Conservation (phyloP, 2,329 filamentous ascomycete genomes). For the Monosporascus cannonballus region DNA sequence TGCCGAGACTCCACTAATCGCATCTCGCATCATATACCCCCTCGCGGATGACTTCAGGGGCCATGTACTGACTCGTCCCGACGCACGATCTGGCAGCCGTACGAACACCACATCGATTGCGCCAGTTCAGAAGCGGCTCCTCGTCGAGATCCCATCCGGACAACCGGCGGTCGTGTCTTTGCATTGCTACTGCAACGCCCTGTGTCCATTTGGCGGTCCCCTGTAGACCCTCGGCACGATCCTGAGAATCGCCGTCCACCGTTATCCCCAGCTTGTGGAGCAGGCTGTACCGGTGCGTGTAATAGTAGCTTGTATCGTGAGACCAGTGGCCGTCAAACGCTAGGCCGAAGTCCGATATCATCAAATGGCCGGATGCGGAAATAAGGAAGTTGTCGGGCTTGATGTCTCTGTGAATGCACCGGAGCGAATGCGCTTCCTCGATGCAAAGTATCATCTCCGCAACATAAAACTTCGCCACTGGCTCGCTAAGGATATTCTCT, state of each 20-base stretch:
- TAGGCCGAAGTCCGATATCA: slow-evolving; percentile 93
- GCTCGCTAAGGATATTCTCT: slow-evolving; percentile 75
- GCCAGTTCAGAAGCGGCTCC: slow-evolving; percentile 60
- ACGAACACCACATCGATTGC: slow-evolving; percentile 62
- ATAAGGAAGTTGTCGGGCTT: slow-evolving; percentile 98
- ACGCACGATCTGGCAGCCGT: slow-evolving; percentile 79
- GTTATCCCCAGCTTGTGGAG: slow-evolving; percentile 70
- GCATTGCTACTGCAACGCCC: slow-evolving; percentile 31
- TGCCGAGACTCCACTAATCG: slow-evolving; percentile 94
- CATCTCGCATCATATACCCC: slow-evolving; percentile 85
- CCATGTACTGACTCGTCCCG: slow-evolving; percentile 97
- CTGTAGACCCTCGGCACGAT: slow-evolving; percentile 39
- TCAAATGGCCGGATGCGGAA: slow-evolving; percentile 79
- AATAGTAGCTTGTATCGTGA: slow-evolving; percentile 83
- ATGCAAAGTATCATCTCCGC: slow-evolving; percentile 96
- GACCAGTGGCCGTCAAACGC: slow-evolving; percentile 95
- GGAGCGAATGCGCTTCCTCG: slow-evolving; percentile 81
- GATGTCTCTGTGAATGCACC: slow-evolving; percentile 91
- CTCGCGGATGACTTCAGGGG: slow-evolving; percentile 82
- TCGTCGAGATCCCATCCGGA: slow-evolving; percentile 20
- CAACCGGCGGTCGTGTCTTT: slow-evolving; percentile 33
- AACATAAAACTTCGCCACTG: slow-evolving; percentile 76
- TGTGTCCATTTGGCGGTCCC: slow-evolving; percentile 33
- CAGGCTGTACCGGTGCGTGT: slow-evolving; percentile 72
- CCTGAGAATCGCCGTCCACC: slow-evolving; percentile 67